A percentile compares a stretch with the other conserved stretches of the same genome.
These are phyloP conservation scores for Monilinia vaccinii-corymbosi DNA, from an alignment of 2,329 filamentous ascomycete genomes.

Conservation along the genomic window DNA sequence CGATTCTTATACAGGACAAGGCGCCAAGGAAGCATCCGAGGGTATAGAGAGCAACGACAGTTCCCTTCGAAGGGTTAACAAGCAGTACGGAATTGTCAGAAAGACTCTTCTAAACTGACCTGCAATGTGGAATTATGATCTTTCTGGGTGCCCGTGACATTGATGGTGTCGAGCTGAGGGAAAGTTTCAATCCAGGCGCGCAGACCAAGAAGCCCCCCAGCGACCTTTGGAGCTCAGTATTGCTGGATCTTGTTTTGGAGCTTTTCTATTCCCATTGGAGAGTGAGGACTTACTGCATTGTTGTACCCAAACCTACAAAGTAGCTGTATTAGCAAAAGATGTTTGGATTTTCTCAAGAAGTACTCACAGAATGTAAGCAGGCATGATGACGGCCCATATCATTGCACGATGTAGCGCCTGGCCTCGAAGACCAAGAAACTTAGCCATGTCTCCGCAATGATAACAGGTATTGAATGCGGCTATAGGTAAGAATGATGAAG, in stretches of 20 bases:
- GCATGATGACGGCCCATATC: slow-evolving; percentile 51
- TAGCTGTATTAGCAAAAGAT: not conserved
- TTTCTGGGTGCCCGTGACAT: not conserved
- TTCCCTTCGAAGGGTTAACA: slow-evolving; percentile 3
- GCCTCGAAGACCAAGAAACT: slow-evolving; percentile 55
- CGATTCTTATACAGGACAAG: slow-evolving; percentile 27
- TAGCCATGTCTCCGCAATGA: slow-evolving; percentile 30
- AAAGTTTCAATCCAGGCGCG: slow-evolving; percentile 7
- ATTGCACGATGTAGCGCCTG: slow-evolving; percentile 43
- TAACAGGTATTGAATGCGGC: not conserved
- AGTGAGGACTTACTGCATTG: slow-evolving; percentile 21
- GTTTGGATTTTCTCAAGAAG: slow-evolving; percentile 21
- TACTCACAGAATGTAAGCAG: slow-evolving; percentile 59
- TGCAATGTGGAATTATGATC: slow-evolving; percentile 1
- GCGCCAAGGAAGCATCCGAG: slow-evolving; percentile 40
- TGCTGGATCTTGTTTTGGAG: not conserved
- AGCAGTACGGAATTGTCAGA: not conserved
- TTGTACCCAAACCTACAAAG: slow-evolving; percentile 38
- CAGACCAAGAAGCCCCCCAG: slow-evolving; percentile 37
- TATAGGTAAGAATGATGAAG: not conserved
- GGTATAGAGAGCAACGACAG: slow-evolving; percentile 26
- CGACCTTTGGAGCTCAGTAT: slow-evolving; percentile 29
- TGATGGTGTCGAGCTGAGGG: slow-evolving; percentile 9
- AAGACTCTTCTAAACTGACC: not conserved
- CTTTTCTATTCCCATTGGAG: not conserved